Evolutionary conservation across 140 eudicot genomes (phyloP).

Genomic region (Erigeron philadelphicus): DNA sequence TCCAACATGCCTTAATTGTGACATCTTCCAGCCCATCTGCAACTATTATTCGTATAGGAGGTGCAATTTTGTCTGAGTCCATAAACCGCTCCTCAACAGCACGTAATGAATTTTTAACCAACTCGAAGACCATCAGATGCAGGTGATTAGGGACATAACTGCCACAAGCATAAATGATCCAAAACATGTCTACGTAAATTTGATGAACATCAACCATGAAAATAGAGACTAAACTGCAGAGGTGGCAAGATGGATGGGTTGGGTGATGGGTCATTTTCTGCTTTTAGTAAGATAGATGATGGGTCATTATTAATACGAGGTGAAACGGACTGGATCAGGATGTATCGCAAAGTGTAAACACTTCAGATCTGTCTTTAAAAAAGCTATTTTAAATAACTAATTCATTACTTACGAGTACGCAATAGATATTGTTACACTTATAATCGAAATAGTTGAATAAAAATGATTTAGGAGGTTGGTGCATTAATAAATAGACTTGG

Average conservation of each 20-base stretch:
- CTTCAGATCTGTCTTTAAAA: not conserved
- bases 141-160: slow-evolving; percentile 90
- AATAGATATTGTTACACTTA: not conserved
- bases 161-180: slow-evolving; percentile 11
- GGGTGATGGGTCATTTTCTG: not conserved
- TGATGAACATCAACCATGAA: not conserved
- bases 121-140: slow-evolving; percentile 93
- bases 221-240: not conserved
- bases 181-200: not conserved
- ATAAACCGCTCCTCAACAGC: slow-evolving; percentile 87
- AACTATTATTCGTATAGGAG: slow-evolving; percentile 81
- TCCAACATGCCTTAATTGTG: slow-evolving; percentile 69
- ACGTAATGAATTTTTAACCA: slow-evolving; percentile 92
- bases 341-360: not conserved
- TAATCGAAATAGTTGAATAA: not conserved
- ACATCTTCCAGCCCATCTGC: slow-evolving; percentile 97
- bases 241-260: slow-evolving; percentile 3
- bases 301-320: too few relatives aligned
- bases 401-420: not conserved
- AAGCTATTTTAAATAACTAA: not conserved
- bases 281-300: not conserved
- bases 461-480: not conserved
- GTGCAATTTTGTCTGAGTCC: slow-evolving; percentile 84
- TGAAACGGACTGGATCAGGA: not conserved
- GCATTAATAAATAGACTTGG: not conserved